Evolutionary conservation across 2,329 filamentous ascomycete genomes (phyloP).

Genomic region (Cladobotryum mycophilum): DNA sequence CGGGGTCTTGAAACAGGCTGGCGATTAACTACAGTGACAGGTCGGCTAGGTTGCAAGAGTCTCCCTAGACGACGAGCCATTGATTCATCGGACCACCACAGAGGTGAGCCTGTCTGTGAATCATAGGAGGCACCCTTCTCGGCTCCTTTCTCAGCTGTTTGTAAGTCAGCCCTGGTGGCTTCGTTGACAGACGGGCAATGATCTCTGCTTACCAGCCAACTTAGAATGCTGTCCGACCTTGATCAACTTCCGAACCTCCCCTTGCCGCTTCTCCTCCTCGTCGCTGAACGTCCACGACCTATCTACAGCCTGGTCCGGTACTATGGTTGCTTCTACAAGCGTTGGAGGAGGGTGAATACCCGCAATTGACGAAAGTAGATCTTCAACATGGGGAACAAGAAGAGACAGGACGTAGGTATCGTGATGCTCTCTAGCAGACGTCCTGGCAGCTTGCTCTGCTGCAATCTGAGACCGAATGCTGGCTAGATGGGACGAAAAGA

Average conservation of each 20-base stretch:
- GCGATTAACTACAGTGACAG: constrained; percentile 14
- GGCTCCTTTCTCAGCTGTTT: constrained; percentile 26
- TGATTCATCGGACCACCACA: constrained; percentile 44
- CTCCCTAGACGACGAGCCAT: constrained; percentile 40
- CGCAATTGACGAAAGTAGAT: constrained; percentile 35
- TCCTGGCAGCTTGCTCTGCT: constrained; percentile 25
- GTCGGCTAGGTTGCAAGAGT: constrained; percentile 34
- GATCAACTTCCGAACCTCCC: constrained; percentile 27
- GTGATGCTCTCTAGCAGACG: constrained; percentile 27
- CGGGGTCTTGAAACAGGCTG: constrained; percentile 24
- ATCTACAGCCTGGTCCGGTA: constrained; percentile 37
- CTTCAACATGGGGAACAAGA: constrained; percentile 35
- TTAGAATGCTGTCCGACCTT: constrained; percentile 18
- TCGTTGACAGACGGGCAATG: neutral
- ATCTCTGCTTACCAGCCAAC: neutral
- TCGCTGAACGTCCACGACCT: constrained; percentile 31
- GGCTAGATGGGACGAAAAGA: constrained; percentile 31
- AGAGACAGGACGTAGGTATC: constrained; percentile 35
- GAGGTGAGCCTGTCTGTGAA: constrained; percentile 5
- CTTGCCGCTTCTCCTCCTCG: constrained; percentile 21
- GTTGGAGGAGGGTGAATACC: constrained; percentile 24
- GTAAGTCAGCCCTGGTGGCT: neutral
- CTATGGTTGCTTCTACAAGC: constrained; percentile 37
- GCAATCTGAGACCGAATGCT: constrained; percentile 33
- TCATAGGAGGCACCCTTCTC: constrained; percentile 21